These are phyloP conservation scores for Kuraishia floccosa DNA, from an alignment of 805 yeast genomes.

Conservation along the genomic window DNA sequence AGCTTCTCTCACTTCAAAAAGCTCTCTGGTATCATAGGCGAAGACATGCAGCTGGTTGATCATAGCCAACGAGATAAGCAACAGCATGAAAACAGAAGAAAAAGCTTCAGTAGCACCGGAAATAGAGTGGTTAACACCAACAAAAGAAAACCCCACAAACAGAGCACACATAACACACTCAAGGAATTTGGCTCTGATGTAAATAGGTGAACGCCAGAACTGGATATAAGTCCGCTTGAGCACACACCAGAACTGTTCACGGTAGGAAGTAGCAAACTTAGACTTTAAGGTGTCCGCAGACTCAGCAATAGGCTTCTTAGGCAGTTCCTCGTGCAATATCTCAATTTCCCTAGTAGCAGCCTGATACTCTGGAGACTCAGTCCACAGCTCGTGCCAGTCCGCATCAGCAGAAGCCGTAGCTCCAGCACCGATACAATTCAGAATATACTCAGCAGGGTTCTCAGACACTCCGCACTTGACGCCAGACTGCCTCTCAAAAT, in stretches of 20 bases:
- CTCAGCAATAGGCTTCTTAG: constrained; percentile 5
- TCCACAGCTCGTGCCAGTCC: constrained; percentile 22
- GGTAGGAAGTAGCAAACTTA: constrained; percentile 35
- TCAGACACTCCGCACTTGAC: constrained; percentile 25
- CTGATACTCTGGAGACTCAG: constrained; percentile 15
- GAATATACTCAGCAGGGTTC: constrained; percentile 31
- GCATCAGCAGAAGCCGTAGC: constrained; percentile 26
- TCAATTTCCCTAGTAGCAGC: constrained; percentile 17
- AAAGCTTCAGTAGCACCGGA: constrained; percentile 48
- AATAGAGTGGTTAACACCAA: constrained; percentile 37
- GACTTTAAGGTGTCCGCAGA: constrained; percentile 2
- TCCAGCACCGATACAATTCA: constrained; percentile 34
- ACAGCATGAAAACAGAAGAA: constrained; percentile 41
- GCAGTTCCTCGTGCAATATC: constrained; percentile 10
- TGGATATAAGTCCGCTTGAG: constrained; percentile 24
- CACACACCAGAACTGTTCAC: constrained; percentile 22
- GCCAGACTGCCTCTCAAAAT: constrained; percentile 27
- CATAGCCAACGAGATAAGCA: constrained; percentile 48
- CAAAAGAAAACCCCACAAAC: constrained; percentile 48
- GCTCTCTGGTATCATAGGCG: constrained; percentile 44
- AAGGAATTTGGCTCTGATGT: constrained; percentile 35
- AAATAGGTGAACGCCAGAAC: constrained; percentile 36
- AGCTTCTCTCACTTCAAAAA: constrained; percentile 61
- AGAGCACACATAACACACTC: constrained; percentile 30
- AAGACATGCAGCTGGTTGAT: constrained; percentile 55